Conservation (phyloP, 805 yeast species). For the Ogataea nonfermentans region DNA sequence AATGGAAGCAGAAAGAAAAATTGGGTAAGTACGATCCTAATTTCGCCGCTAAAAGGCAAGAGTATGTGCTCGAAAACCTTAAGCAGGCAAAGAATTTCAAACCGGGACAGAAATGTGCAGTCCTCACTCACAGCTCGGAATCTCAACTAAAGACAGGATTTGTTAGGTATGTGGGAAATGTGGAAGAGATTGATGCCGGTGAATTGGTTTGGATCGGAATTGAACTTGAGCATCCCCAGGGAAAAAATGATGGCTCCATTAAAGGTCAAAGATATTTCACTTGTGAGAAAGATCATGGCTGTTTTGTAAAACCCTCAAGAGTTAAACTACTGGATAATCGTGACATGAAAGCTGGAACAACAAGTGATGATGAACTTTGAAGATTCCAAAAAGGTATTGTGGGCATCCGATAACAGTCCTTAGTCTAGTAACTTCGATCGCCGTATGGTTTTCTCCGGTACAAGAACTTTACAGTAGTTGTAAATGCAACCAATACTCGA, state of each 20-base stretch:
- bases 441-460: too few species aligned
- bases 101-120: slow-evolving; percentile 55
- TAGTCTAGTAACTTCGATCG: too few species aligned
- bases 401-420: too few species aligned
- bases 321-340: background rate
- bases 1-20: slow-evolving; percentile 70
- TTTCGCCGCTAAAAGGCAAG: slow-evolving; percentile 33
- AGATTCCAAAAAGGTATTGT: too few species aligned
- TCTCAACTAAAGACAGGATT: slow-evolving; percentile 62
- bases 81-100: slow-evolving; percentile 35
- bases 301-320: slow-evolving; percentile 64
- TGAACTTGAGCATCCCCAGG: slow-evolving; percentile 80
- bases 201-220: slow-evolving; percentile 74
- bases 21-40: slow-evolving; percentile 73
- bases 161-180: slow-evolving; percentile 67
- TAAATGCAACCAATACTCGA: too few species aligned
- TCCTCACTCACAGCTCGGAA: slow-evolving; percentile 25
- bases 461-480: too few species aligned
- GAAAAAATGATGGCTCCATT: slow-evolving; percentile 80
- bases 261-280: slow-evolving; percentile 59
- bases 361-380: slow-evolving; percentile 12
- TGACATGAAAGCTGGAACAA: slow-evolving; percentile 7
- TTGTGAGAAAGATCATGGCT: slow-evolving; percentile 61
- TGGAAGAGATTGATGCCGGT: slow-evolving; percentile 54
- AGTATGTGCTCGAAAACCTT: slow-evolving; percentile 24